Base-by-base conservation (phyloP, 805 yeast species). In the Sungouiozyma ichnusensis region DNA sequence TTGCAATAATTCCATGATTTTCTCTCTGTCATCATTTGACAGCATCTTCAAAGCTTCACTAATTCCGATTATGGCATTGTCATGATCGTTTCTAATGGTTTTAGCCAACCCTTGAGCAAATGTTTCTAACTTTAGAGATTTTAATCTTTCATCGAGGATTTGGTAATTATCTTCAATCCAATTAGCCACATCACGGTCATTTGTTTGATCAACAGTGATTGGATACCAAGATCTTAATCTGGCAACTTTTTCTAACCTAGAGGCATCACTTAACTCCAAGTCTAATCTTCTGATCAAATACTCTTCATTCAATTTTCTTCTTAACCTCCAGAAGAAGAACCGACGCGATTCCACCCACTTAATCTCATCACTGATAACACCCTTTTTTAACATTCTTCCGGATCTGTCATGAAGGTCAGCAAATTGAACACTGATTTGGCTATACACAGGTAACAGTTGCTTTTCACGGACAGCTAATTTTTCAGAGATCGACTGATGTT, bases 331-430 rank as follows among this genome's bases (percentile, higher is more conserved):
- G 92, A 85, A 92, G 79, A 92, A 92, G 79, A 74, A 85, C 58
- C 97, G 79, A 73, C 99, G 85, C 24, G 97, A 76, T 39, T 87
- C 73, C 37, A 65, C 64, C 96, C 96, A 88, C 56, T 82, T 79
- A 41, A 92, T 67, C 54, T 86, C 92, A 61, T 83, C 81, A 53
- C 82, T 75, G 55, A 92, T 86, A 45, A 81, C 83, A 45, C 90
- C 94, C 75, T 92, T 94, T 43, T 94, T 94, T 67, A 83, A 65
- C 97, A 92, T 92, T 68, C 98, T 90, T 32, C 92, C 95, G 13
- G 97, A 81, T 69, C 97, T 79, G 64, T 92, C 99, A 61, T 92
- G 99, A 61, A 92, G 74, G 64, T 92, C 99, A 38, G 97, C 98
- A 68, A 88, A 92, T 68, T 92, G 97, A 42, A 90, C 84, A 37